Conservation (phyloP, 2,329 filamentous ascomycete genomes). For the Fusarium sp. region DNA sequence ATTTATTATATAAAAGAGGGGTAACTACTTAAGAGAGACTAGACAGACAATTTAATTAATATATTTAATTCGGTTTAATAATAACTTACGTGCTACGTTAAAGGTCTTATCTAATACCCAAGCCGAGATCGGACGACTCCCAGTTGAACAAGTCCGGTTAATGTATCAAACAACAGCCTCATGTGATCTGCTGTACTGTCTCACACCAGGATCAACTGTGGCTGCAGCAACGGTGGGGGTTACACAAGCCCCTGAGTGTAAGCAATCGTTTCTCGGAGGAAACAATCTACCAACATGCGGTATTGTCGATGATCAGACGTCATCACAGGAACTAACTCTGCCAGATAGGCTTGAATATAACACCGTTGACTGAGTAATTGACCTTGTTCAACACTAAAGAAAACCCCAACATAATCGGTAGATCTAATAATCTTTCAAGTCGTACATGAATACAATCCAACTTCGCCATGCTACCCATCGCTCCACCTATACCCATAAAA, state of each 20-base stretch:
- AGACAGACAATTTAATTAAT: too few species aligned
- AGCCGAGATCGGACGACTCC: neutral
- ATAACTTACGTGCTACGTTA: neutral
- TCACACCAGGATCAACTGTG: conserved; percentile 31
- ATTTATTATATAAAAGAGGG: too few species aligned
- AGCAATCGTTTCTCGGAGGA: conserved; percentile 5
- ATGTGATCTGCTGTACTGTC: conserved; percentile 27
- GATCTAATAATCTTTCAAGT: conserved; percentile 21
- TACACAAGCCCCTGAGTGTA: conserved; percentile 15
- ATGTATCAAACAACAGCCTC: conserved; percentile 13
- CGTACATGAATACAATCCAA: conserved; percentile 22
- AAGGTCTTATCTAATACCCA: neutral
- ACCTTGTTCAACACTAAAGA: conserved; percentile 17
- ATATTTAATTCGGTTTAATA: too few species aligned
- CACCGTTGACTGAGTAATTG: conserved; percentile 8
- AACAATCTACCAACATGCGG: conserved; percentile 1
- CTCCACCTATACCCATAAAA: conserved; percentile 4
- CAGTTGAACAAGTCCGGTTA: neutral
- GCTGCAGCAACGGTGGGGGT: conserved; percentile 36
- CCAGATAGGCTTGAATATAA: neutral
- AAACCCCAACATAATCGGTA: conserved; percentile 12
- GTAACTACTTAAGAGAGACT: too few species aligned
- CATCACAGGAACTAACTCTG: neutral
- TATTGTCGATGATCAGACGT: neutral
- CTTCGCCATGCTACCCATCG: conserved; percentile 3